A percentile compares a stretch with the other conserved stretches of the same genome.
phyloP scores from a whole-genome alignment of 129 eudicot genomes.

The Flaveria ramosissima region DNA sequence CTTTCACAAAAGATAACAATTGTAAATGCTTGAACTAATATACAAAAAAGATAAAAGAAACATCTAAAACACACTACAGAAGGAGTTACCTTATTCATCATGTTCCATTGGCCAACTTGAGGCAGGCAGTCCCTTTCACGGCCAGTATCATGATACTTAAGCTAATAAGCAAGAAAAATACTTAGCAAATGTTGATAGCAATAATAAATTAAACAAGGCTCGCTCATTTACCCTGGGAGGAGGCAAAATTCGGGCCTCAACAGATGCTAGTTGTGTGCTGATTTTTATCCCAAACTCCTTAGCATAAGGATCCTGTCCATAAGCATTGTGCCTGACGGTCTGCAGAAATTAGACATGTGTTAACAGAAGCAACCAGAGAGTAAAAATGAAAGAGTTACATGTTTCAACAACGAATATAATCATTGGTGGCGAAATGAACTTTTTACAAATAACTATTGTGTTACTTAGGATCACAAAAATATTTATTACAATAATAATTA shows the following conservation, averaged over 20 bases:
- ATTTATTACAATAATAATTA: neutral
- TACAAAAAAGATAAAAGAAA: neutral
- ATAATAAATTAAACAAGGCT: neutral
- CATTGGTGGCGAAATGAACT: neutral
- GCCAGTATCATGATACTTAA: slow-evolving; percentile 92
- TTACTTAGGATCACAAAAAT: neutral
- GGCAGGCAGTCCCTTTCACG: slow-evolving; percentile 93
- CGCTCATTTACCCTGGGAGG: slow-evolving; percentile 71
- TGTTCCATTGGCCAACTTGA: slow-evolving; percentile 97
- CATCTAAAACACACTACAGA: neutral
- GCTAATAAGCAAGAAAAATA: slow-evolving; percentile 39
- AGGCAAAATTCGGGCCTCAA: slow-evolving; percentile 92
- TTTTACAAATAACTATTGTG: neutral
- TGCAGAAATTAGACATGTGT: slow-evolving; percentile 29
- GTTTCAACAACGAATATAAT: neutral
- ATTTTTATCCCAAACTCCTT: slow-evolving; percentile 91
- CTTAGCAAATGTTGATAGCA: neutral
- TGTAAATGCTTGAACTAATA: neutral
- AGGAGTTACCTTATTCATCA: slow-evolving; percentile 79
- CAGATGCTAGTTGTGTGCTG: slow-evolving; percentile 76
- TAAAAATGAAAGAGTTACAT: neutral
- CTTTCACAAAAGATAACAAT: neutral
- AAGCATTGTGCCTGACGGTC: slow-evolving; percentile 91
- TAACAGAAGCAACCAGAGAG: neutral
- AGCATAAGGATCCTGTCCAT: slow-evolving; percentile 78